These are phyloP conservation scores for Blumeria graminis DNA, from an alignment of 2,329 filamentous ascomycete species.

Conservation along the genomic window DNA sequence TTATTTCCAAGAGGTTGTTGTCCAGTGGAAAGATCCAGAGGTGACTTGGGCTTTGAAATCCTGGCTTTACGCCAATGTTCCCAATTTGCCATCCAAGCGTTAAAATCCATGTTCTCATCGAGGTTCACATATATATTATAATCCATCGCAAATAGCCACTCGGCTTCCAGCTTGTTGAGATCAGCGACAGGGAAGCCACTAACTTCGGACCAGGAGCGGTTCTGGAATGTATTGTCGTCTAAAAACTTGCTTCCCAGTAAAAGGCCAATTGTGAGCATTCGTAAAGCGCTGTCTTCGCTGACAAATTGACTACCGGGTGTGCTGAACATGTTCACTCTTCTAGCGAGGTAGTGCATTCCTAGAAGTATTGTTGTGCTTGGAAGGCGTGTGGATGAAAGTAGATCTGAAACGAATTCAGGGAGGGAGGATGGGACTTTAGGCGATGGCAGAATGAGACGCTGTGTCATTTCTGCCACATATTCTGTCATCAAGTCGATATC, in stretches of 20 bases:
- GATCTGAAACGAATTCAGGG: slow-evolving; percentile 49
- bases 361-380: slow-evolving; percentile 49
- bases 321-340: slow-evolving; percentile 34
- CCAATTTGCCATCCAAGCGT: slow-evolving; percentile 41
- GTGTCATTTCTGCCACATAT: slow-evolving; percentile 49
- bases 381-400: slow-evolving; percentile 45
- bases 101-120: slow-evolving; percentile 34
- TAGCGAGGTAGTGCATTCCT: slow-evolving; percentile 43
- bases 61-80: slow-evolving; percentile 29
- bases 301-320: slow-evolving; percentile 17
- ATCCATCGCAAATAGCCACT: slow-evolving; percentile 42
- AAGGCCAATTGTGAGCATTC: slow-evolving; percentile 42
- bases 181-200: slow-evolving; percentile 45
- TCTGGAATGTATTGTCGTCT: slow-evolving; percentile 60
- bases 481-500: slow-evolving; percentile 58
- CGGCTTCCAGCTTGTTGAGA: slow-evolving; percentile 41
- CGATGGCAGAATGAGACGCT: slow-evolving; percentile 39
- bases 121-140: slow-evolving; percentile 48
- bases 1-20: slow-evolving; percentile 32
- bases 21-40: slow-evolving; percentile 19
- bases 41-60: slow-evolving; percentile 16
- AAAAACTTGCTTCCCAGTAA: slow-evolving; percentile 54
- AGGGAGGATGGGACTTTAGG: slow-evolving; percentile 36
- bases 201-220: slow-evolving; percentile 54
- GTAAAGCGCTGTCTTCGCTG: slow-evolving; percentile 35